Evolutionary conservation across 1,284 basidiomycete genomes (phyloP), one percentile per base, ranked within the genome.

Genomic region (Meripilus lineatus): DNA sequence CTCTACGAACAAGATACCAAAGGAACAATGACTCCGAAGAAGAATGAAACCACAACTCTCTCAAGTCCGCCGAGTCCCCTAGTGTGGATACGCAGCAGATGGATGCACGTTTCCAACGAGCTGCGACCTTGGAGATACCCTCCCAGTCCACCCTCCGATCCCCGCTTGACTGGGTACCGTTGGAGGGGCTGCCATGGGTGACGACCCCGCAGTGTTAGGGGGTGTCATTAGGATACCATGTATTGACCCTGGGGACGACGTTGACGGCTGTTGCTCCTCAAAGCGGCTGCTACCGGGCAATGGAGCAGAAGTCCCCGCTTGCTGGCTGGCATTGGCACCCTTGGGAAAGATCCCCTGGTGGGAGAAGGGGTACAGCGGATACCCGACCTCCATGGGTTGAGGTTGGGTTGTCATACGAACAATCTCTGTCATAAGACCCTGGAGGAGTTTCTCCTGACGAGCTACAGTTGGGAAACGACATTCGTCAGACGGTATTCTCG

Each of bases 381-480:
- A 71, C 23, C 82, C 81, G 45, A 88, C 81, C 59, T 87, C 79
- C 28, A 89, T 69, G 13, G 88, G 85, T 50, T 77, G 77, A 56
- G 82, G 81, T 60, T 89, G 85, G 15, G 74, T 77, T 13, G 88
- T 89, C 69, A 87, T 76, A 44, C 81, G 72, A n/a, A 89, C 79
- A 49, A 89, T 89, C 59, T 89, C 88, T 37, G 77, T 70, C 88
- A 90, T 89, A 28, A 89, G 69, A 2, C 82, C 84, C 56, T 89
- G 86, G n/a, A 90, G 69, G 15, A 90, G 67, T 51, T 75, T 77
- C 60, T 89, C 86, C 66, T 89, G 87, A 22, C 86, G 84, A 34
- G 77, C 85, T 89, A 51, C 15, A n/a, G n/a, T n/a, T n/a, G n/a
- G 32, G 49, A 24, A 44, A 24, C 15, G 10, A 13, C 14, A 39